These are phyloP conservation scores for Cercospora sp. DNA, from an alignment of 2,329 filamentous ascomycete genomes.

Conservation along the genomic window DNA sequence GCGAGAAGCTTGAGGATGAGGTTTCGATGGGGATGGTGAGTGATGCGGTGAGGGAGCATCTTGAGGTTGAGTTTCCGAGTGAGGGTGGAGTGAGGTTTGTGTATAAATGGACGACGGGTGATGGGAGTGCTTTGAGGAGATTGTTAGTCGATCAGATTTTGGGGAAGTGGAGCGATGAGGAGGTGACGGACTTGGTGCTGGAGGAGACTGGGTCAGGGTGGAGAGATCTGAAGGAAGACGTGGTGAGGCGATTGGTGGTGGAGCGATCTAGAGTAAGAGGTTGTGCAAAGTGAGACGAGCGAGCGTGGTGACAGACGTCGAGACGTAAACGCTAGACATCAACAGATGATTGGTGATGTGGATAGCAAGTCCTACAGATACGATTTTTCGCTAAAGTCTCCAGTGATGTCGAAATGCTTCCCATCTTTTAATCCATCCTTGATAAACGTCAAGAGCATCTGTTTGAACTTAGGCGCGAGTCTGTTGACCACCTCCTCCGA, in stretches of 20 bases:
- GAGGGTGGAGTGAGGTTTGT: background rate
- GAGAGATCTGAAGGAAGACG: background rate
- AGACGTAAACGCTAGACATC: too few species aligned
- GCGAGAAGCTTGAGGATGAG: conserved; percentile 1
- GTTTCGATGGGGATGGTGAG: background rate
- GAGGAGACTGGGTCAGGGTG: background rate
- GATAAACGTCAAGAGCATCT: conserved; percentile 5
- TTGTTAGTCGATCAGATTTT: background rate
- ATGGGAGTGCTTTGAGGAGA: background rate
- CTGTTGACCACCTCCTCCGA: background rate
- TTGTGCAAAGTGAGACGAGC: background rate
- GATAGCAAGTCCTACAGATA: background rate
- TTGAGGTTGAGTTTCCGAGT: conserved; percentile 9
- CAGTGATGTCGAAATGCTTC: conserved; percentile 2
- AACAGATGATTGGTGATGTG: background rate
- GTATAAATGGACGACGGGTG: background rate
- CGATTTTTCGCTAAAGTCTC: background rate
- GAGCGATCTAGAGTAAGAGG: background rate
- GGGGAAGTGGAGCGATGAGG: background rate
- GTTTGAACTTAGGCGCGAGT: conserved; percentile 1
- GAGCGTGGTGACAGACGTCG: background rate
- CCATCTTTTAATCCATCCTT: background rate
- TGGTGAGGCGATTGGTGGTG: background rate
- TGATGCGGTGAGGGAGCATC: conserved; percentile 1
- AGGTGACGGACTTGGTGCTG: background rate